These are phyloP conservation scores for Penicillium flavigenum DNA, from an alignment of 495 filamentous ascomycete genomes.

Conservation along the genomic window DNA sequence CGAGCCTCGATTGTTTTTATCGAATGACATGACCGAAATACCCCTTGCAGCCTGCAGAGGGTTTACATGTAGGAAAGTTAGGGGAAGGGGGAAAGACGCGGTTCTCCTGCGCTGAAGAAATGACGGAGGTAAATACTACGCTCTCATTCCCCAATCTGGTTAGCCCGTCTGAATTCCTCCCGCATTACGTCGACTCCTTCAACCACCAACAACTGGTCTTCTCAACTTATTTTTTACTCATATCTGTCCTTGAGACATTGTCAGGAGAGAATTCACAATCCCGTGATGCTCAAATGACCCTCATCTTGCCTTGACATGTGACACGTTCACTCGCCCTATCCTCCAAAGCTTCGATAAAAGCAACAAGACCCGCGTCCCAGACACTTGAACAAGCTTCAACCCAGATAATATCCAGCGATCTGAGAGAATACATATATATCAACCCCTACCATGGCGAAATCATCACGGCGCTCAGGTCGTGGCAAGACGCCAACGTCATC, in stretches of 20 bases:
- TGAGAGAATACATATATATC: background rate
- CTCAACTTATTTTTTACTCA: background rate
- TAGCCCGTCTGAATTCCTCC: conserved; percentile 16
- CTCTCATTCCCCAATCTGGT: conserved; percentile 30
- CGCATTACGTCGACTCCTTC: conserved; percentile 7
- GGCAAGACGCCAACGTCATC: conserved; percentile 35
- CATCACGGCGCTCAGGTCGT: conserved; percentile 32
- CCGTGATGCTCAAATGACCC: conserved; percentile 13
- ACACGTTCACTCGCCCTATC: conserved; percentile 28
- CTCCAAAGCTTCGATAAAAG: conserved; percentile 19
- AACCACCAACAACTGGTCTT: background rate
- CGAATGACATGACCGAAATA: conserved; percentile 2
- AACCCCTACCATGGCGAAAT: conserved; percentile 38
- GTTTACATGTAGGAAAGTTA: conserved; percentile 18
- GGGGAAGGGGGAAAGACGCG: conserved; percentile 9
- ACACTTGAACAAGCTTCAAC: background rate
- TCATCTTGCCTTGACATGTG: conserved; percentile 33
- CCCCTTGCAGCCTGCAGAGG: conserved; percentile 18
- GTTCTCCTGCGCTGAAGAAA: background rate
- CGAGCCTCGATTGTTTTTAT: conserved; percentile 16
- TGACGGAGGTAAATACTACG: conserved; percentile 21
- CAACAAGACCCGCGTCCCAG: background rate
- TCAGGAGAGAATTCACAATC: conserved; percentile 15
- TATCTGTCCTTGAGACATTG: background rate
- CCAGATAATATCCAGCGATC: conserved; percentile 2